Evolutionary conservation across 2,329 filamentous ascomycete species (phyloP).

Genomic region (Xylogone sp.): DNA sequence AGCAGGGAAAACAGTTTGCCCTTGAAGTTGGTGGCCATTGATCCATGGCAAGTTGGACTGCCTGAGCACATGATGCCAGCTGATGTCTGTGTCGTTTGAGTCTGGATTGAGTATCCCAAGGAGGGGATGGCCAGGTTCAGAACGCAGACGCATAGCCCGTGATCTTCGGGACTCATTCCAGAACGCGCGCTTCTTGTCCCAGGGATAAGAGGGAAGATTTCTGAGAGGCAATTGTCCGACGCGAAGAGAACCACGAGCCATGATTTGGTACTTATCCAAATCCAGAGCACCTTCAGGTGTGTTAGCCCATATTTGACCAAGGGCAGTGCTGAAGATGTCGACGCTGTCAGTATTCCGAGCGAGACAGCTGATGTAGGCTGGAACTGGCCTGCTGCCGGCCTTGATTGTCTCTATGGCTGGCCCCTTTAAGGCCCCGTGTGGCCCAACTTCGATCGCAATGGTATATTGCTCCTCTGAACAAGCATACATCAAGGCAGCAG

Average conservation of each 20-base stretch:
- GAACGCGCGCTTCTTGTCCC: too few species aligned
- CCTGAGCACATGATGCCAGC: conserved; percentile 11
- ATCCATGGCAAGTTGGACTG: conserved; percentile 39
- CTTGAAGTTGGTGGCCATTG: conserved; percentile 36
- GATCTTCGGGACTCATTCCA: too few species aligned
- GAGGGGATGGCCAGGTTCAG: too few species aligned
- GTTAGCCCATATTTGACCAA: too few species aligned
- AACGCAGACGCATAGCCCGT: too few species aligned
- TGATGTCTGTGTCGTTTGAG: conserved; percentile 18
- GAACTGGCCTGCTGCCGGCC: conserved; percentile 6
- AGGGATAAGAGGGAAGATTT: too few species aligned
- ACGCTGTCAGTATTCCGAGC: conserved; percentile 10
- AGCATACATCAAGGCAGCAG: conserved; percentile 29
- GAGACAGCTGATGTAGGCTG: conserved; percentile 14
- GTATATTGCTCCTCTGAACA: conserved; percentile 11
- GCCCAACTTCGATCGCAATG: conserved; percentile 17
- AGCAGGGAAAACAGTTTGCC: conserved; percentile 36
- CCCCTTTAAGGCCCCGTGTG: conserved; percentile 18
- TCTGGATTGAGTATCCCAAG: conserved; percentile 7
- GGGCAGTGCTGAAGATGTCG: too few species aligned
- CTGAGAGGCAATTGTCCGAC: too few species aligned
- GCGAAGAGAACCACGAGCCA: too few species aligned
- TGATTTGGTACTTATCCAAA: too few species aligned
- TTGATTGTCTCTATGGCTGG: conserved; percentile 12
- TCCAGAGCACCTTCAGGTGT: too few species aligned